Base-by-base conservation (phyloP, 148 eudicot species). In the Amaranthus cruentus region DNA sequence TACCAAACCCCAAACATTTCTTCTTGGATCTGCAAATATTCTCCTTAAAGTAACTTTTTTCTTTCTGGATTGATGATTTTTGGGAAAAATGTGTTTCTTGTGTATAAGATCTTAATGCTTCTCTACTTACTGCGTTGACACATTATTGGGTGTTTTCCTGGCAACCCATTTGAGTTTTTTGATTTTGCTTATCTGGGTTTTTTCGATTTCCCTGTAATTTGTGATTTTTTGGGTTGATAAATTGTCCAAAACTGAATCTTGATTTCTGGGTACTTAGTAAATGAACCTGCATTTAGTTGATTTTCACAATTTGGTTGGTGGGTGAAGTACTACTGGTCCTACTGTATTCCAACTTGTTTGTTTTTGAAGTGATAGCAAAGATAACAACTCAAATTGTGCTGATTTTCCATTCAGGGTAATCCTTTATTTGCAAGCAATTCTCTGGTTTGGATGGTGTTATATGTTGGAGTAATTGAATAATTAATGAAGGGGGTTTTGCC, bases 11-110 rank as follows among this genome's bases (percentile, higher is more conserved):
- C 70, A 72, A 73, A 82, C 77, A 80, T 81, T 76, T 80, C 72
- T 76, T 85, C 87, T 81, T 87, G 85, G 83, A 81, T 78, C 82
- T 82, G 78, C 75, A 76, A 55, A 79, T 70, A 84, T 84, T 81
- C 86, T 76, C 67, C 38, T 13, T 38, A 56, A 62, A n/a, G 70
- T 43, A 61, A 10, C 10, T 4, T 49, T 13, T 21, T 67, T 71
- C 62, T 71, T 47, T 50, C 61, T n/a, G 13, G 3, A 76, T 55
- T 52, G 73, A 55, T 60, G 15, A 43, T 61, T 51, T 47, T 46
- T 47, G 43, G 2, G 18, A 18, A 18, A 18, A 18, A 18, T 18
- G 18, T 18, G 18, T 18, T 18, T 18, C 18, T 18, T 42, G 9
- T 18, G 43, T 50, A 56, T 14, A 54, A 28, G 18, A 58, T 44